Conservation (phyloP, 345 rosid genomes). For the Citrus sinensis region DNA sequence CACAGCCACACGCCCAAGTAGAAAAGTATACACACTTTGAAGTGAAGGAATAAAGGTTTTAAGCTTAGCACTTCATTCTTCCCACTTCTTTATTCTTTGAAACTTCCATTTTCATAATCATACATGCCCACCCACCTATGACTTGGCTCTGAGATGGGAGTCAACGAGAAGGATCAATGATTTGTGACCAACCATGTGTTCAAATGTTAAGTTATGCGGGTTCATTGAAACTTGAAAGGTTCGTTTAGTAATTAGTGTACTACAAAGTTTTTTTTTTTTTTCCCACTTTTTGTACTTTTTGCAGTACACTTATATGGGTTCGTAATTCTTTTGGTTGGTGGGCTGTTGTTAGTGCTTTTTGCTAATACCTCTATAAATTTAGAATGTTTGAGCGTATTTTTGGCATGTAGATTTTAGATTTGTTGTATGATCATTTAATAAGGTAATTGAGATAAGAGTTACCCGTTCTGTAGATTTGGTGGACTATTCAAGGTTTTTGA, state of each 20-base stretch:
- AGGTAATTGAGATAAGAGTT: not conserved
- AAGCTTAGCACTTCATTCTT: not conserved
- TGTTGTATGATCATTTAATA: not conserved
- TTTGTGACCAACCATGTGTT: conserved; percentile 18
- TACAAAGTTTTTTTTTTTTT: conserved; percentile 1
- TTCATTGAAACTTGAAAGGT: not conserved
- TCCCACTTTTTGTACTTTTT: conserved; percentile 21
- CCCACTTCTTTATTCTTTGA: not conserved
- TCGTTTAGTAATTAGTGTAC: conserved; percentile 18
- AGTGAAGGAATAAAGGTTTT: not conserved
- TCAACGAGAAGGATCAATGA: conserved; percentile 11
- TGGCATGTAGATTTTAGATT: not conserved
- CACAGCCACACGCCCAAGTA: not conserved
- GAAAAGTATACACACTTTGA: not conserved
- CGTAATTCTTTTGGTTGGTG: not conserved
- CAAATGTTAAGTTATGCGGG: too few species aligned
- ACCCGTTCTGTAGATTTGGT: conserved; percentile 7
- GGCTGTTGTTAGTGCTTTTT: not conserved
- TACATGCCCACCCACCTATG: not conserved
- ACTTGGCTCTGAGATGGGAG: not conserved
- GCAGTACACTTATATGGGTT: conserved; percentile 23
- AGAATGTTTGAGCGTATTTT: not conserved
- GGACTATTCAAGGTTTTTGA: not conserved
- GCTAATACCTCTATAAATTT: not conserved
- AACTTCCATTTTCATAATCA: not conserved